A percentile compares a stretch with the other conserved stretches of the same genome.
Evolutionary conservation across 2,329 filamentous ascomycete genomes (phyloP).

Genomic region (Hypomyces perniciosus): DNA sequence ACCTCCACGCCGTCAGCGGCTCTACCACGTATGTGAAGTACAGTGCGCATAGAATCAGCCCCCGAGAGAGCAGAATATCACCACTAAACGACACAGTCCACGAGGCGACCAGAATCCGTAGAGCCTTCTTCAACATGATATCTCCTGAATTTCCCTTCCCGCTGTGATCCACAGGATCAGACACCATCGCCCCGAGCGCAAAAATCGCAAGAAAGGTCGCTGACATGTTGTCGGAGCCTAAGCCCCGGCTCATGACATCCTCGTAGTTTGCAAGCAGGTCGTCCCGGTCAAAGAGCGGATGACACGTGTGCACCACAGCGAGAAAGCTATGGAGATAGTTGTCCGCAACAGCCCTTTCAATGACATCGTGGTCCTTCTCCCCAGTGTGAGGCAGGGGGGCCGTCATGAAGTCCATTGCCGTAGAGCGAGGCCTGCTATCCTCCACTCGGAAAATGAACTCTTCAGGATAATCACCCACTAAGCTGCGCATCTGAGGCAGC

Average conservation of each 20-base stretch:
- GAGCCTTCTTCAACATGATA: conserved; percentile 8
- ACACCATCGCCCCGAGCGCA: conserved; percentile 13
- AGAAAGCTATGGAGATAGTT: conserved; percentile 11
- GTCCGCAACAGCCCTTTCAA: conserved; percentile 7
- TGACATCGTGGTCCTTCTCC: neutral
- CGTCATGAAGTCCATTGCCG: conserved; percentile 8
- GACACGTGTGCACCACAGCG: conserved; percentile 12
- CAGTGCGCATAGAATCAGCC: conserved; percentile 14
- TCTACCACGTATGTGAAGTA: conserved; percentile 16
- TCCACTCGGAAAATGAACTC: conserved; percentile 15
- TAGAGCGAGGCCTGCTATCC: conserved; percentile 3
- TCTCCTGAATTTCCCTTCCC: conserved; percentile 10
- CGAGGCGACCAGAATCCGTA: conserved; percentile 13
- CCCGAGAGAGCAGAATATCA: conserved; percentile 11
- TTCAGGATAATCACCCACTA: conserved; percentile 14
- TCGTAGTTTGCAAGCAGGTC: conserved; percentile 9
- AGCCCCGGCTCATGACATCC: conserved; percentile 7
- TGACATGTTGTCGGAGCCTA: conserved; percentile 9
- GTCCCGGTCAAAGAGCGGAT: conserved; percentile 14
- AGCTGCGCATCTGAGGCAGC: conserved; percentile 13
- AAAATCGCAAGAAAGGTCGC: conserved; percentile 14
- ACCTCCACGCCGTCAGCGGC: conserved; percentile 17
- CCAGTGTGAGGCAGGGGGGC: neutral
- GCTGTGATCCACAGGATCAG: conserved; percentile 5
- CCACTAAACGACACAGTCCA: conserved; percentile 14